These are phyloP conservation scores for Hericium coralloides DNA, from an alignment of 768 basidiomycete genomes.

Conservation along the genomic window DNA sequence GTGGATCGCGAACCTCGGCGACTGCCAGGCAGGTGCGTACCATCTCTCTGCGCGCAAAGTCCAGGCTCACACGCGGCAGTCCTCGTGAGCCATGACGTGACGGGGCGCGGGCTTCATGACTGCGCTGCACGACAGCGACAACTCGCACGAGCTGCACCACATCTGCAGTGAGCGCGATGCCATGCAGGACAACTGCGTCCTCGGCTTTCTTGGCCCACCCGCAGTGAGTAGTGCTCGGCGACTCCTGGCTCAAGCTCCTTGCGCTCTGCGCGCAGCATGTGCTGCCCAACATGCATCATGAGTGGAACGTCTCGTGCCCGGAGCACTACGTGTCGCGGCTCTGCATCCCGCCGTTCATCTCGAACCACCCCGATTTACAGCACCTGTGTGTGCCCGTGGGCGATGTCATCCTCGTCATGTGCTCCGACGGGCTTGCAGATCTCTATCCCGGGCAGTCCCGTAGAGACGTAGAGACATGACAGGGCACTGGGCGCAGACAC, in stretches of 20 bases:
- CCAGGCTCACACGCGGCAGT: conserved; percentile 10
- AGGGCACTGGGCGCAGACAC: conserved; percentile 26
- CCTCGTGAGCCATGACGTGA: conserved; percentile 38
- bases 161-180: conserved; percentile 58
- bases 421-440: conserved; percentile 39
- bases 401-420: conserved; percentile 27
- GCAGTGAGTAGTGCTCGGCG: conserved; percentile 46
- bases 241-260: conserved; percentile 30
- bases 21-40: conserved; percentile 60
- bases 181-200: conserved; percentile 54
- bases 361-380: conserved; percentile 30
- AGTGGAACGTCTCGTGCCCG: conserved; percentile 25
- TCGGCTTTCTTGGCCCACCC: conserved; percentile 70
- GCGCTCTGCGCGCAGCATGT: conserved; percentile 22
- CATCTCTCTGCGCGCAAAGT: background rate
- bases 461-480: conserved; percentile 23
- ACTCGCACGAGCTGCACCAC: conserved; percentile 55
- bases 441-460: conserved; percentile 26
- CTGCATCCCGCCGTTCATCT: conserved; percentile 39
- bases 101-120: conserved; percentile 49
- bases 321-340: conserved; percentile 26
- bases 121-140: conserved; percentile 60
- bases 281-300: conserved; percentile 26
- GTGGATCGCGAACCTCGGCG: conserved; percentile 77
- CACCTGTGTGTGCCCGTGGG: conserved; percentile 24